Base-by-base conservation (phyloP, 2,329 filamentous ascomycete genomes). In the Ilyonectria robusta region DNA sequence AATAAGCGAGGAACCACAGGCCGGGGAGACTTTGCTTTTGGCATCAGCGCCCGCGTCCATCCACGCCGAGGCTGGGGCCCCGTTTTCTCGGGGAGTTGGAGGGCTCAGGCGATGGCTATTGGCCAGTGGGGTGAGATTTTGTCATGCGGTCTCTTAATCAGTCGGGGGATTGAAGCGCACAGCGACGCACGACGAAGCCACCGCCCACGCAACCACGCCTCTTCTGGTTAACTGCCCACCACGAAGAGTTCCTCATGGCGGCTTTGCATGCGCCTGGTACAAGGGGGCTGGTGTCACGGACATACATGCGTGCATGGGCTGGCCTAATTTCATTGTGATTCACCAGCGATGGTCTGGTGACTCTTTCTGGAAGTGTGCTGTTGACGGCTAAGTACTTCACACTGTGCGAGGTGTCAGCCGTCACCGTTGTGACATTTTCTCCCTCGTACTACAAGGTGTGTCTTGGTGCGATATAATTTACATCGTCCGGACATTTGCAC, bases 31-130 rank as follows among this genome's bases (percentile, higher is more conserved):
- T 72, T 73, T 73, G 68, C 71, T 70, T 72, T 63, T 70, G 68
- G 40, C 44, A 46, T 50, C 21, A 53, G 21, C 56, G 55, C 31
- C 33, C 51, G 42, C n/a, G 56, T 56, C 50, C 53, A 64, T 59
- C 53, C 57, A 58, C 64, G 55, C 50, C 56, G 33, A 63, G 55
- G 56, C 62, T 69, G 62, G 56, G 63, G 70, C 60, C 48, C 72
- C 71, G 65, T 59, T 66, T 35, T 65, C 67, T 66, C 72, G 72
- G 72, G 73, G 73, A 75, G 73, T 75, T 75, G 68, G 59, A 62
- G 44, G 59, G 55, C 57, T 66, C 42, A 60, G 44, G 59, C 26
- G 56, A 58, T 8, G 47, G 61, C 60, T 56, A 66, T 71, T 67
- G 64, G 59, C 59, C 55, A 59, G 53, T 70, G 65, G 62, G 64